Conservation (phyloP, 1,284 basidiomycete species). For the Cutaneotrichosporon arboriforme region DNA sequence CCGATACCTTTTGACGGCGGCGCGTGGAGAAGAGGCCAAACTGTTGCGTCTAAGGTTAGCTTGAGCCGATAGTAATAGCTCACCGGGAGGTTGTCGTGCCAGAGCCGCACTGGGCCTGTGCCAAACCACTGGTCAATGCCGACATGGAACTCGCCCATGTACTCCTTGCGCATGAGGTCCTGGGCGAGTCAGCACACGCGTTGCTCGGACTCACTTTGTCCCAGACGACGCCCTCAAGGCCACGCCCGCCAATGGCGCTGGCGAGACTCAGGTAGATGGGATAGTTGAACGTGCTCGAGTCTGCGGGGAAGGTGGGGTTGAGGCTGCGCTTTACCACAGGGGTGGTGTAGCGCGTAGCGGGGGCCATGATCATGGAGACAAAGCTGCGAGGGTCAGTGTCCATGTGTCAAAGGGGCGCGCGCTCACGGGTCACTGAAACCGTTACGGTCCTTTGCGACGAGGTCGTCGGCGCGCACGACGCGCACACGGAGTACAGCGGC, state of each 20-base stretch:
- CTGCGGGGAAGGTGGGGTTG: slow-evolving; percentile 66
- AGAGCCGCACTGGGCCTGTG: slow-evolving; percentile 46
- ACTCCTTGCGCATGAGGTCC: slow-evolving; percentile 72
- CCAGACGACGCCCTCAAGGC: slow-evolving; percentile 82
- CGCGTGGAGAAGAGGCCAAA: slow-evolving; percentile 55
- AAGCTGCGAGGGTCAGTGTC: slow-evolving; percentile 58
- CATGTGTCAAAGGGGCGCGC: slow-evolving; percentile 53
- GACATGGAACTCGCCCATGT: slow-evolving; percentile 80
- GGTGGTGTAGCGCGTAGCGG: slow-evolving; percentile 62
- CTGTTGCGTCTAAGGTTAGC: slow-evolving; percentile 2
- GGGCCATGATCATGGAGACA: slow-evolving; percentile 63
- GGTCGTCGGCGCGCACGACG: slow-evolving; percentile 48
- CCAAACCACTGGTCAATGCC: slow-evolving; percentile 75
- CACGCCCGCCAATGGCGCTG: slow-evolving; percentile 60
- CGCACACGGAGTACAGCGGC: slow-evolving; percentile 46
- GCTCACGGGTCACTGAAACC: slow-evolving; percentile 49
- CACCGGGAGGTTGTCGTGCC: slow-evolving; percentile 38
- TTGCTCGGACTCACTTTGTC: slow-evolving; percentile 63
- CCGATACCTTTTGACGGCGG: slow-evolving; percentile 51
- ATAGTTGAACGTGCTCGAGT: slow-evolving; percentile 79
- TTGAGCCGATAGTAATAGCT: slow-evolving; percentile 8
- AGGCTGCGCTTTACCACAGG: slow-evolving; percentile 71
- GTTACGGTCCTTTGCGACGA: slow-evolving; percentile 52
- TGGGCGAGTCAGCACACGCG: slow-evolving; percentile 9
- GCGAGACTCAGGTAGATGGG: slow-evolving; percentile 70